Conservation (phyloP, 2,329 filamentous ascomycete species). For the Xylaria sp. region DNA sequence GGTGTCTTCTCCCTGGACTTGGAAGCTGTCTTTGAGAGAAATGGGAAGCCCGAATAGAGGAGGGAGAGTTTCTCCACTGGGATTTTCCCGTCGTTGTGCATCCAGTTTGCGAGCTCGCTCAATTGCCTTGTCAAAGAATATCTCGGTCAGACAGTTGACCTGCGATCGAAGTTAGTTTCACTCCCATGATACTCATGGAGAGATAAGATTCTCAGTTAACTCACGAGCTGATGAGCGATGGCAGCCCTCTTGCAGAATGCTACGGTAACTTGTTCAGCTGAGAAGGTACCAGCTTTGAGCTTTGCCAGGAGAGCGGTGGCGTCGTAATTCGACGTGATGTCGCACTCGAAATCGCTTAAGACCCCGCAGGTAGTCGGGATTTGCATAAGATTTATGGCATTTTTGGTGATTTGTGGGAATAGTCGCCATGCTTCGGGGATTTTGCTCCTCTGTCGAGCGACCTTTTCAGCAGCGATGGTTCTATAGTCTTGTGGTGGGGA, state of each 20-base stretch:
- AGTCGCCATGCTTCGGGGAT: conserved; percentile 42
- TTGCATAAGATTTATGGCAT: conserved; percentile 39
- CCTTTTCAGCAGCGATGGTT: conserved; percentile 39
- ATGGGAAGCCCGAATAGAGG: conserved; percentile 69
- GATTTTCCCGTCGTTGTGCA: conserved; percentile 28
- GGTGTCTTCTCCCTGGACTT: conserved; percentile 40
- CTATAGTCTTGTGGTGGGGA: conserved; percentile 35
- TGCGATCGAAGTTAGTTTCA: conserved; percentile 6
- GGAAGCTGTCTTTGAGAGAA: conserved; percentile 58
- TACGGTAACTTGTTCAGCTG: conserved; percentile 50
- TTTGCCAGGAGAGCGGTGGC: conserved; percentile 32
- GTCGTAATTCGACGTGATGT: conserved; percentile 36
- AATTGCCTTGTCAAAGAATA: conserved; percentile 59
- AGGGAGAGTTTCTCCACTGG: conserved; percentile 57
- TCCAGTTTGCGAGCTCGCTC: conserved; percentile 56
- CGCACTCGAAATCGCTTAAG: conserved; percentile 28
- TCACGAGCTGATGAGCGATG: conserved; percentile 55
- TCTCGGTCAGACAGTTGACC: conserved; percentile 54
- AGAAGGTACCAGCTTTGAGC: conserved; percentile 28
- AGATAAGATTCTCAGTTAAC: neutral
- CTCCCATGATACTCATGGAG: no score
- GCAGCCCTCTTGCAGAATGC: conserved; percentile 60
- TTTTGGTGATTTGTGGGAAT: conserved; percentile 20
- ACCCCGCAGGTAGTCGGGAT: conserved; percentile 37
- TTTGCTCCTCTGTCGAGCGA: conserved; percentile 35